A percentile compares a stretch with the other conserved stretches of the same genome.
phyloP scores from a whole-genome alignment of 768 basidiomycete species.

The Tulasnella sp. region DNA sequence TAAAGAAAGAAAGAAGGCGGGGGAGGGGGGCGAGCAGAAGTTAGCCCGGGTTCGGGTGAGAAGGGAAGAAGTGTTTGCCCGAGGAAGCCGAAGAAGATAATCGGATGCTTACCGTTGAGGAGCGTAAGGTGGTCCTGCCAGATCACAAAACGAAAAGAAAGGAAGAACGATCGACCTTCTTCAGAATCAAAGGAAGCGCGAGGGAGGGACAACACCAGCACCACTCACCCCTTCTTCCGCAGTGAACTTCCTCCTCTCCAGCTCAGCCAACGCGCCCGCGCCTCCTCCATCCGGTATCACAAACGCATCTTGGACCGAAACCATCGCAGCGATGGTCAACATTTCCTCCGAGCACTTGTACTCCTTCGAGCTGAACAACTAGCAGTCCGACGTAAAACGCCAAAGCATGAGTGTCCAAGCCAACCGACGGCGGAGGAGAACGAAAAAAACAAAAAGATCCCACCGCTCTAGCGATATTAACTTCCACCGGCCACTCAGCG shows the following conservation, averaged over 20 bases:
- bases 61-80: background rate
- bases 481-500: slow-evolving; percentile 89
- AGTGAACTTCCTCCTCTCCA: slow-evolving; percentile 92
- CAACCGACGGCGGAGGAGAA: no score
- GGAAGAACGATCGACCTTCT: slow-evolving; percentile 4
- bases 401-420: background rate
- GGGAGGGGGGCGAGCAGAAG: background rate
- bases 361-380: slow-evolving; percentile 81
- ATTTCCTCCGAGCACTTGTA: slow-evolving; percentile 92
- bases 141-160: background rate
- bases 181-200: background rate
- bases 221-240: slow-evolving; percentile 86
- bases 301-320: slow-evolving; percentile 89
- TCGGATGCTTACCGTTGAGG: slow-evolving; percentile 56
- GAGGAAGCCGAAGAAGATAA: background rate
- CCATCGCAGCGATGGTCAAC: slow-evolving; percentile 93
- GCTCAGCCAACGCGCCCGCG: slow-evolving; percentile 73
- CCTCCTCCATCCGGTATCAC: slow-evolving; percentile 69
- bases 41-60: background rate
- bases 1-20: no score
- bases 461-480: slow-evolving; percentile 90
- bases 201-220: background rate
- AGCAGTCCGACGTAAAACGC: background rate
- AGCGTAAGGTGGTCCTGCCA: slow-evolving; percentile 85
- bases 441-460: no score